Evolutionary conservation across 83 land plant species (phyloP).

Genomic region (Thuja plicata): DNA sequence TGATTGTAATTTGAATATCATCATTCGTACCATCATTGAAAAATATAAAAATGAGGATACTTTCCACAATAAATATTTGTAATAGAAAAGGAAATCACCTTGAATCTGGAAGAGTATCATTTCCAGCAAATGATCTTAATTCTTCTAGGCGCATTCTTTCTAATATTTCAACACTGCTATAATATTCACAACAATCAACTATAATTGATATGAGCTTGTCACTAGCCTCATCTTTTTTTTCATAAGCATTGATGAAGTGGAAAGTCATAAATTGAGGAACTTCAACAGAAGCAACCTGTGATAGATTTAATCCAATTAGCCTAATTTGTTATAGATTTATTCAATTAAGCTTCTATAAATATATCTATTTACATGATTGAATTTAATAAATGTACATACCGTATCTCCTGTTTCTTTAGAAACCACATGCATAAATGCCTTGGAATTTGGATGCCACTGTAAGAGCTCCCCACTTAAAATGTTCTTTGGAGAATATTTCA

Average conservation of each 20-base stretch:
- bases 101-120: slow-evolving; percentile 66
- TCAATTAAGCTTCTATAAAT: neutral
- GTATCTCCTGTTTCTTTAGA: slow-evolving; percentile 22
- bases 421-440: slow-evolving; percentile 71
- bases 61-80: no score
- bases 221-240: slow-evolving; percentile 49
- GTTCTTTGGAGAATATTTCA: slow-evolving; percentile 57
- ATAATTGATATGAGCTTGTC: slow-evolving; percentile 50
- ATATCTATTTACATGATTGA: neutral
- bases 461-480: slow-evolving; percentile 71
- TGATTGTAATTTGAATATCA: no score
- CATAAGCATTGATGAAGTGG: slow-evolving; percentile 88
- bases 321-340: no score
- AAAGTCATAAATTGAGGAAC: slow-evolving; percentile 75
- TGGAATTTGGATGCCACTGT: slow-evolving; percentile 66
- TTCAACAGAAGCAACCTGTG: slow-evolving; percentile 70
- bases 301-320: neutral
- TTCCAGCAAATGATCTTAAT: slow-evolving; percentile 45
- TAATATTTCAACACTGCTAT: slow-evolving; percentile 45
- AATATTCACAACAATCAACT: slow-evolving; percentile 81
- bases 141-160: slow-evolving; percentile 50
- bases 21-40: no score
- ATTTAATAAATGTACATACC: no score
- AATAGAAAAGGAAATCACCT: slow-evolving; percentile 32
- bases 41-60: no score